Evolutionary conservation across 352 stramenopile species (phyloP), one percentile per base, ranked within the genome.

Genomic region (Pythium angustatum): DNA sequence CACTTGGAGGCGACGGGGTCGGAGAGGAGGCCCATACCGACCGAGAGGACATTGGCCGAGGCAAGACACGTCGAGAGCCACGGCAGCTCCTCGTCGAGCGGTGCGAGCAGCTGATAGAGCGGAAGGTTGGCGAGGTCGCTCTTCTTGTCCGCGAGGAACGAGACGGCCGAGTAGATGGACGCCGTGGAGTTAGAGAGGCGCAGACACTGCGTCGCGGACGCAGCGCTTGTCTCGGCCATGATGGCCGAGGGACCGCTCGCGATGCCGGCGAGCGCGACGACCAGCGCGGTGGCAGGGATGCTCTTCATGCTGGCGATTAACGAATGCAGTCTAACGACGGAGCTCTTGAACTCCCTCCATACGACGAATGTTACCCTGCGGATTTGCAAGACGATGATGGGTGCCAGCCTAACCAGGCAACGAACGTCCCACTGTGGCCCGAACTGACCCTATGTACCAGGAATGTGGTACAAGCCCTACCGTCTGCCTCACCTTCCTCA

Each of bases 11-110:
- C 50, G 14, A 31, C 48, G 14, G 59, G 43, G 27, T 78, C 65
- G 10, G 68, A 56, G 11, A 79, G 45, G 31, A 76, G 38, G 5
- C 56, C 34, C 26, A 77, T 27, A 2, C 64, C 71, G 5, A 78
- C 43, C 15, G 61, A 52, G 15, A 81, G 45, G 15, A 79, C 44
- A n/a, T 77, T 64, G 7, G 62, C 62, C 2, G 71, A 79, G 15
- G 45, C 71, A 17, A 79, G 40, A 27, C 74, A 81, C 44, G 65
- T 68, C 31, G 74, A 79, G 9, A 81, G 62, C 68, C 71, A 76
- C n/a, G 74, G 74, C 21, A 71, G 33, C 24, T 71, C 61, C 30
- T 62, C 60, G 44, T 81, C 71, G 14, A 79, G 26, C 1, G 74
- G 71, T 26, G 64, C 63, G 3, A 81, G 50, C 34, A 78, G 51